Conservation (phyloP, 768 basidiomycete genomes). For the Lanmaoa rubissima region DNA sequence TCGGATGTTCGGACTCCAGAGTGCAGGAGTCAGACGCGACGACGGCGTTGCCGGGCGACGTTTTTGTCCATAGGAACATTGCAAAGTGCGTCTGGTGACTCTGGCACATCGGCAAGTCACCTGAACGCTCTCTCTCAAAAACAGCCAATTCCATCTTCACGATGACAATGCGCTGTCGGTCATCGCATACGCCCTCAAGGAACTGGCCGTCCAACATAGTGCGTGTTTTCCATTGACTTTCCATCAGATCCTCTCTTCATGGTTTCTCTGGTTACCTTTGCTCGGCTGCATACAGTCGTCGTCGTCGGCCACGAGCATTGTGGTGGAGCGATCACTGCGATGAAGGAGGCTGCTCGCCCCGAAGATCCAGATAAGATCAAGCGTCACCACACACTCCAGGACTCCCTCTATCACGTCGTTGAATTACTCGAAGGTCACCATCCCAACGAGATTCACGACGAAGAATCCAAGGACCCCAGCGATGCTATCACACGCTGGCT, state of each 20-base stretch:
- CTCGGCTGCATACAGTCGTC: constrained; percentile 46
- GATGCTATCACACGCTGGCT: constrained; percentile 69
- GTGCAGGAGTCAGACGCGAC: constrained; percentile 79
- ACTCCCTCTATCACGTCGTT: constrained; percentile 16
- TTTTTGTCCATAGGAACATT: constrained; percentile 85
- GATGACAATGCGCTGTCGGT: constrained; percentile 73
- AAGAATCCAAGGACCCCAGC: constrained; percentile 31
- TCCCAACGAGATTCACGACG: constrained; percentile 22
- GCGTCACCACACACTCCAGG: constrained; percentile 10
- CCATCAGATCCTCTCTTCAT: background rate
- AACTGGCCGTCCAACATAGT: constrained; percentile 73
- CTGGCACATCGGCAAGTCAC: too few species aligned
- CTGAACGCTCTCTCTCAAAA: background rate
- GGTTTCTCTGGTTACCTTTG: background rate
- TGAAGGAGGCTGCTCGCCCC: constrained; percentile 6
- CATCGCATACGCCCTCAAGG: constrained; percentile 67
- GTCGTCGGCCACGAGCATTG: constrained; percentile 83
- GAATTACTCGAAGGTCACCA: constrained; percentile 15
- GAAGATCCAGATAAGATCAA: background rate
- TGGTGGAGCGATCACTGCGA: constrained; percentile 60
- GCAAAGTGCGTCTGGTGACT: constrained; percentile 47
- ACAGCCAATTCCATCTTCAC: constrained; percentile 65
- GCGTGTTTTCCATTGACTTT: constrained; percentile 26
- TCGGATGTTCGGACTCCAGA: constrained; percentile 82
- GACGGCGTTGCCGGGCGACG: constrained; percentile 67